phyloP scores from a whole-genome alignment of 31 red algal genomes.

The Odonthalia washingtoniensis region DNA sequence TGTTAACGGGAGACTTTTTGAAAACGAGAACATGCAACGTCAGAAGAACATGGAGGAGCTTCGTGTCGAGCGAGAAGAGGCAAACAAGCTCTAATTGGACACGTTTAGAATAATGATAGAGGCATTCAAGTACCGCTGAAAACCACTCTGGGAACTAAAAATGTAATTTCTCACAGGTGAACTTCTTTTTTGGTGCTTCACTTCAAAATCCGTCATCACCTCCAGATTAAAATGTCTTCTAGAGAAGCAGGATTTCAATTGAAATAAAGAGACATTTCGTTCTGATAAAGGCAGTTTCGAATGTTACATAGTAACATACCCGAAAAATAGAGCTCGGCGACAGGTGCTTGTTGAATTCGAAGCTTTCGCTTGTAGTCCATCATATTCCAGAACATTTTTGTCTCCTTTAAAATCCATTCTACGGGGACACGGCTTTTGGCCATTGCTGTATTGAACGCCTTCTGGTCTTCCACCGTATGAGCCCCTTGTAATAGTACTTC shows the following conservation, averaged over 20 bases:
- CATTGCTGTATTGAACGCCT: no score
- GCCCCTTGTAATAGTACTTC: slow-evolving; percentile 12
- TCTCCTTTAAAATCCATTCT: slow-evolving; percentile 56
- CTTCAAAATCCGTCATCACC: no score
- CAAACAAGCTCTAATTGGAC: slow-evolving; percentile 16
- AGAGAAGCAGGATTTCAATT: slow-evolving; percentile 17
- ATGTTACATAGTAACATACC: slow-evolving; percentile 36
- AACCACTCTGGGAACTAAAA: no score
- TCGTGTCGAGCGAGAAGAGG: neutral
- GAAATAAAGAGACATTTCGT: slow-evolving; percentile 22
- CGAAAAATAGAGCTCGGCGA: neutral
- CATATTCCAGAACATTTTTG: slow-evolving; percentile 28
- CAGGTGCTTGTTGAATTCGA: slow-evolving; percentile 9
- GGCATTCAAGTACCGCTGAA: slow-evolving; percentile 12
- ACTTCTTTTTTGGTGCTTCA: no score
- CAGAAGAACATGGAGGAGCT: neutral
- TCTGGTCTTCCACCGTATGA: neutral
- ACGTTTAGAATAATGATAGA: slow-evolving; percentile 48
- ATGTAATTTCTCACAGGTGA: no score
- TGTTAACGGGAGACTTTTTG: no score
- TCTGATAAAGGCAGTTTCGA: slow-evolving; percentile 31
- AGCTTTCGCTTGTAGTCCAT: slow-evolving; percentile 39
- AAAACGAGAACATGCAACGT: neutral
- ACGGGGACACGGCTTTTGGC: slow-evolving; percentile 17
- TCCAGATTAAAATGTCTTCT: no score